A percentile compares a stretch with the other conserved stretches of the same genome.
Conservation (phyloP, 805 yeast species). For the Ogataea trehalophila region DNA sequence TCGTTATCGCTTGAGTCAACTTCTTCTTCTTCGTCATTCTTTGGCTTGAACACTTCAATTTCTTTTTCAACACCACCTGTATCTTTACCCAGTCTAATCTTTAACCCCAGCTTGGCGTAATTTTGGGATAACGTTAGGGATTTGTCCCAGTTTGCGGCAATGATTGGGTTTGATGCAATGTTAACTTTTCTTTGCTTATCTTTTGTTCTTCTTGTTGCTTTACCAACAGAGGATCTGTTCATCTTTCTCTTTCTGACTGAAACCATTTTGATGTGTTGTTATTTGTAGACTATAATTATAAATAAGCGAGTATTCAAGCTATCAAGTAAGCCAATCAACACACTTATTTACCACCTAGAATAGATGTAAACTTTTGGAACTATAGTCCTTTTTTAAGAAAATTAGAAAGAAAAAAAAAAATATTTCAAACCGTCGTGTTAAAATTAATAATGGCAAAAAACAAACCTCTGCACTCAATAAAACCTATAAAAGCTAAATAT, state of each 20-base stretch:
- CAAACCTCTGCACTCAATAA: too few species aligned
- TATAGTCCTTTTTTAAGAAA: too few species aligned
- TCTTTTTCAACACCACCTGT: constrained; percentile 81
- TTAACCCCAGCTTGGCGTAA: constrained; percentile 75
- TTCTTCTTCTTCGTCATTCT: constrained; percentile 26
- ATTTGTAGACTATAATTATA: not conserved
- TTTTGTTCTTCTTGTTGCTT: constrained; percentile 64
- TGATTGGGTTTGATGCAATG: constrained; percentile 69
- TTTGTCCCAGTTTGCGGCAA: constrained; percentile 89
- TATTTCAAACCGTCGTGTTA: too few species aligned
- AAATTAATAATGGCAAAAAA: too few species aligned
- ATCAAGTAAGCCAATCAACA: too few species aligned
- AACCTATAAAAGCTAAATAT: too few species aligned
- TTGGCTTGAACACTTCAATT: constrained; percentile 36
- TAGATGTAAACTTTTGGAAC: too few species aligned
- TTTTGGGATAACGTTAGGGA: constrained; percentile 78
- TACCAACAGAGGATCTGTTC: constrained; percentile 64
- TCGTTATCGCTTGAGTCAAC: constrained; percentile 33
- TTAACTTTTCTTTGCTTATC: constrained; percentile 66
- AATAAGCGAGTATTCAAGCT: not conserved
- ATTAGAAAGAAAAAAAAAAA: too few species aligned
- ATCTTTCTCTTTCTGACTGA: constrained; percentile 81
- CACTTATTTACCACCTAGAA: too few species aligned
- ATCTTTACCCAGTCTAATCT: constrained; percentile 55
- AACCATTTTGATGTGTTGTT: constrained; percentile 21